Conservation (phyloP, 2,329 filamentous ascomycete species). For the Colletotrichum limetticola region DNA sequence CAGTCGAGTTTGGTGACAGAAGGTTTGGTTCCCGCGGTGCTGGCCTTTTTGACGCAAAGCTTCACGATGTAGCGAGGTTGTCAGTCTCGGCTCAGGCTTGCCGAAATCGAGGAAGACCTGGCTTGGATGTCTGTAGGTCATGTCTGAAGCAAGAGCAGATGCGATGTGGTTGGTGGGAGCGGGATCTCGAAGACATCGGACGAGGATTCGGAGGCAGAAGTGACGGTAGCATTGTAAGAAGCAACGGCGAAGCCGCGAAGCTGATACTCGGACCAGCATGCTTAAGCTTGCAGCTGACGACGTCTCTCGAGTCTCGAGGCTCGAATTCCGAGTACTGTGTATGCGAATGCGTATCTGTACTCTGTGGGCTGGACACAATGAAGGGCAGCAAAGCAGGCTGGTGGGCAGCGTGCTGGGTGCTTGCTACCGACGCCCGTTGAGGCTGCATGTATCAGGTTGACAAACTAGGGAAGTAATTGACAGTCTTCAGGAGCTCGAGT, state of each 20-base stretch:
- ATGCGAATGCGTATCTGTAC: not conserved
- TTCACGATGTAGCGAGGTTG: conserved; percentile 7
- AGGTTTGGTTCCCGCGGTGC: conserved; percentile 11
- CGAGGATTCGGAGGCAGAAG: not conserved
- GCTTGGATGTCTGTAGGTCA: not conserved
- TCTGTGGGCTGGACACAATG: not conserved
- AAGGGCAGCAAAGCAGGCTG: not conserved
- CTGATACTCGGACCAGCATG: not conserved
- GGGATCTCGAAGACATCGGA: not conserved
- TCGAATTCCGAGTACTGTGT: too few relatives aligned
- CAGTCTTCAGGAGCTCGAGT: not conserved
- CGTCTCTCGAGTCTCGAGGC: not conserved
- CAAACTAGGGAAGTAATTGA: not conserved
- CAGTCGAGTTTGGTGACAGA: not conserved
- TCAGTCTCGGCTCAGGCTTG: conserved; percentile 10
- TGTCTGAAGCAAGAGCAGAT: not conserved
- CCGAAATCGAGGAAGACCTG: conserved; percentile 9
- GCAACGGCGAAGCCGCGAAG: not conserved
- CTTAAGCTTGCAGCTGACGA: not conserved
- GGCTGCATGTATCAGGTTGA: not conserved
- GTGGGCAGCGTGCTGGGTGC: not conserved
- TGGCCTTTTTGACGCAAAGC: not conserved
- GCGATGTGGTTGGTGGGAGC: not conserved
- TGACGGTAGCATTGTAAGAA: not conserved
- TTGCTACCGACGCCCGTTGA: not conserved